phyloP scores from a whole-genome alignment of 257 asterid genomes.

The Hygrophila difformis region DNA sequence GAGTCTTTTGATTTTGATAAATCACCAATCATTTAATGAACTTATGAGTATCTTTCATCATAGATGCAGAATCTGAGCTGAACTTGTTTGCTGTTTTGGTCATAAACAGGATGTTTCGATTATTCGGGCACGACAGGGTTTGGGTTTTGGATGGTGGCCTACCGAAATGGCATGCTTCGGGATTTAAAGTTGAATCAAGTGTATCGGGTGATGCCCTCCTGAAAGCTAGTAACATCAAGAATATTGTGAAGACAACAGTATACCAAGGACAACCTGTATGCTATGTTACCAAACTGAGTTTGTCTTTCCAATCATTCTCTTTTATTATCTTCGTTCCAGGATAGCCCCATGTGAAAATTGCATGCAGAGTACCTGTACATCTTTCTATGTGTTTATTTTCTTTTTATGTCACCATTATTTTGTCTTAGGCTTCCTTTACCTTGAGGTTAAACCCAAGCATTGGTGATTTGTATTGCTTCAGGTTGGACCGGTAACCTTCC shows the following conservation, averaged over 20 bases:
- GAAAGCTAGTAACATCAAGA: conserved; percentile 95
- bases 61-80: too few species aligned
- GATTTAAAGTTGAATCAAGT: conserved; percentile 66
- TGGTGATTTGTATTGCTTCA: conserved; percentile 16
- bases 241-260: conserved; percentile 93
- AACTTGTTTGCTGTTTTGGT: conserved; percentile 13
- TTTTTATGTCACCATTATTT: conserved; percentile 1
- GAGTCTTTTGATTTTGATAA: conserved; percentile 16
- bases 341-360: neutral
- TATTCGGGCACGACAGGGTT: conserved; percentile 80
- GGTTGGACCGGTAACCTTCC: conserved; percentile 63
- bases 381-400: neutral
- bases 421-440: neutral
- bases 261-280: conserved; percentile 52
- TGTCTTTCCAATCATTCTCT: neutral
- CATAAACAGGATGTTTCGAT: conserved; percentile 84
- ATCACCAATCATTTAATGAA: too few species aligned
- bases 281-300: neutral
- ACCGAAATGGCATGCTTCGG: conserved; percentile 75
- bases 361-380: neutral
- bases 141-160: conserved; percentile 60
- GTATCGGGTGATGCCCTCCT: conserved; percentile 82
- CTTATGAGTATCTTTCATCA: too few species aligned
- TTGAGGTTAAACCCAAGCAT: conserved; percentile 3
- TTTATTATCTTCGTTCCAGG: neutral